Conservation (phyloP, 495 filamentous ascomycete genomes). For the Parmelia sp. region DNA sequence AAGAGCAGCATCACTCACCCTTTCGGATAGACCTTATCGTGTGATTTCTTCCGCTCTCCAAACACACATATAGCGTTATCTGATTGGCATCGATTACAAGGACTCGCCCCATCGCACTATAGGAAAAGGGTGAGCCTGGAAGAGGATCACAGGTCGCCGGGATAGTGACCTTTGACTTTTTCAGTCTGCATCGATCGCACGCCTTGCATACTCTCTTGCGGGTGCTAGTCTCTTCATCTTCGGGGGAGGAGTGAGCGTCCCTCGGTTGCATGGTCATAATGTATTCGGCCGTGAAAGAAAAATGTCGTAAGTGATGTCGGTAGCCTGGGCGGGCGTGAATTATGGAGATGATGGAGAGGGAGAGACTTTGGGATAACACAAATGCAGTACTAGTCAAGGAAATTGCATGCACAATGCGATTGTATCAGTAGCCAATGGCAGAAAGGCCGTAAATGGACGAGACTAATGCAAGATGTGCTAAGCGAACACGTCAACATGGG, state of each 20-base stretch:
- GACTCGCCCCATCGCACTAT: slow-evolving; percentile 56
- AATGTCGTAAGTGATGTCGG: neutral
- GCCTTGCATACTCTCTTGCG: slow-evolving; percentile 59
- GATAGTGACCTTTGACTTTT: slow-evolving; percentile 56
- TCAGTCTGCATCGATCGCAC: slow-evolving; percentile 57
- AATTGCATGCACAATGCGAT: neutral
- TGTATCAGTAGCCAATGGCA: neutral
- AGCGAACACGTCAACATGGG: slow-evolving; percentile 3
- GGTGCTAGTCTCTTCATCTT: slow-evolving; percentile 10
- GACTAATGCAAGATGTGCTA: neutral
- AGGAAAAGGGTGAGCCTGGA: slow-evolving; percentile 22
- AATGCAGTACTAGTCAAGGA: neutral
- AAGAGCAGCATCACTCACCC: slow-evolving; percentile 40
- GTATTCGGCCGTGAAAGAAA: neutral
- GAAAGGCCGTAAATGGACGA: neutral
- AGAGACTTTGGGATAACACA: neutral
- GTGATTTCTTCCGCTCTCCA: slow-evolving; percentile 56
- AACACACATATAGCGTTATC: slow-evolving; percentile 58
- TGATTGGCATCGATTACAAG: slow-evolving; percentile 53
- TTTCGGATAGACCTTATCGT: slow-evolving; percentile 59
- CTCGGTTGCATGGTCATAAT: neutral
- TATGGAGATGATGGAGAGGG: neutral
- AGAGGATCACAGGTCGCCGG: neutral
- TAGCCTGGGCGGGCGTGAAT: neutral
- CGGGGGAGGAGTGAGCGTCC: neutral